Evolutionary conservation across 2,329 filamentous ascomycete genomes (phyloP), one percentile per base, ranked within the genome.

Genomic region (Diaporthe australafricana): DNA sequence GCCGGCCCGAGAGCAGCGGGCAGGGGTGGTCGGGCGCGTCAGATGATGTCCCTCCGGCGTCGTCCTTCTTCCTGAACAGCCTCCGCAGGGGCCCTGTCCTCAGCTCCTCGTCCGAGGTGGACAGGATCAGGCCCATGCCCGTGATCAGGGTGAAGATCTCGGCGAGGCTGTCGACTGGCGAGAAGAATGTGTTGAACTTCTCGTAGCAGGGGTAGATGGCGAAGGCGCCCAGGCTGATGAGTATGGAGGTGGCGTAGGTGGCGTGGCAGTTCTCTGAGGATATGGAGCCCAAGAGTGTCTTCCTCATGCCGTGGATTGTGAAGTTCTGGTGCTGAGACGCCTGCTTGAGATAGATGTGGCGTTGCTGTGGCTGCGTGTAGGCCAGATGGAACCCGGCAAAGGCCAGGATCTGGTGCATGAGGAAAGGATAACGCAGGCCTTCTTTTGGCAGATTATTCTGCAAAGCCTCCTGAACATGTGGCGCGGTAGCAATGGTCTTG

Each of bases 391-490:
- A 76, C 27, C 75, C 73, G 0, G 75, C 45, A 8, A 74, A 70
- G 40, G 77, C 75, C 14, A 78, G 70, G 32, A 78, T 72, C 48
- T 76, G 75, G 66, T 78, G 77, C 11, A 77, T 71, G 16, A 78
- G 69, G 68, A 76, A 78, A 22, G 71, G 35, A 70, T 77, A 72
- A 12, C 32, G 22, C 40, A 77, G 77, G 16, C 73, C 75, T 32
- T 69, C 69, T 60, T 67, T 69, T 2, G 76, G 76, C 9, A 56
- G 32, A 56, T 56, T 30, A 38, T 22, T 4, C 30, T 56, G 52
- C 17, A 56, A 22, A 56, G 52, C 52, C 14, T 56, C 52, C 30
- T 38, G 52, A 5, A 56, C 30, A 7, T 35, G 8, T 56, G 20
- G 20, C 2, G 30, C 35, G 30, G 4, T 4, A 6, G 30, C n/a